phyloP scores from a whole-genome alignment of 768 basidiomycete genomes.

The Holtermanniella nyarrowii region DNA sequence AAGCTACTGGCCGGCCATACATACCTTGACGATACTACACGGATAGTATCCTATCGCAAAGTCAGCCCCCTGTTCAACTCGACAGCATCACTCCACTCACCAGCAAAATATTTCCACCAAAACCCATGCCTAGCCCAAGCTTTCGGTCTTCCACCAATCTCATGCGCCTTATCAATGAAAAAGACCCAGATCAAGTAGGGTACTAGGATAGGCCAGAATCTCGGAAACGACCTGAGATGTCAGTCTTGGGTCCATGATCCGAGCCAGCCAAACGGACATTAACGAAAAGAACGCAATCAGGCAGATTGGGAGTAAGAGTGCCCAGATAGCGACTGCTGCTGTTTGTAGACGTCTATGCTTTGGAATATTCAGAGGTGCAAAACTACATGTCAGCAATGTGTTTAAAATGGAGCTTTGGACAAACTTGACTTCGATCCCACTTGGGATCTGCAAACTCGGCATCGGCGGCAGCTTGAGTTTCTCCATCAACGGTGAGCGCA shows the following conservation, averaged over 20 bases:
- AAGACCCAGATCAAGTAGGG: constrained; percentile 69
- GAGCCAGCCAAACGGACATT: constrained; percentile 51
- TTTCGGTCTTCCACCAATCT: constrained; percentile 58
- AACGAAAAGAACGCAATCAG: constrained; percentile 63
- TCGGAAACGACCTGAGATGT: constrained; percentile 63
- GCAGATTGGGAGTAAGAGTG: constrained; percentile 62
- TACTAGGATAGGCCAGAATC: constrained; percentile 72
- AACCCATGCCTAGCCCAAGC: constrained; percentile 60
- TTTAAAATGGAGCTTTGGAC: background rate
- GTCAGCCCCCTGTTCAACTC: background rate
- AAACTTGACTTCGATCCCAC: constrained; percentile 32
- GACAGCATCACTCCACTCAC: constrained; percentile 44
- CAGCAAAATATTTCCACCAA: constrained; percentile 84
- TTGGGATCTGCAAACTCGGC: constrained; percentile 20
- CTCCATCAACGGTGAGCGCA: constrained; percentile 21
- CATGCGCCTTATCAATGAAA: constrained; percentile 66
- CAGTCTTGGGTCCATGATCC: background rate
- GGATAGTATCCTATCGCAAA: constrained; percentile 34
- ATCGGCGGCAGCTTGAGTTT: constrained; percentile 22
- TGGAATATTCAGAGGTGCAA: constrained; percentile 78
- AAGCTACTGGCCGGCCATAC: constrained; percentile 1
- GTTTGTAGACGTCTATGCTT: constrained; percentile 79
- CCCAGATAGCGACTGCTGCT: constrained; percentile 77
- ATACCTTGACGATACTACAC: constrained; percentile 45
- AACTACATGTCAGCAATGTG: constrained; percentile 40